Conservation (phyloP, 2,329 filamentous ascomycete genomes). For the Cryphonectria parasitica region DNA sequence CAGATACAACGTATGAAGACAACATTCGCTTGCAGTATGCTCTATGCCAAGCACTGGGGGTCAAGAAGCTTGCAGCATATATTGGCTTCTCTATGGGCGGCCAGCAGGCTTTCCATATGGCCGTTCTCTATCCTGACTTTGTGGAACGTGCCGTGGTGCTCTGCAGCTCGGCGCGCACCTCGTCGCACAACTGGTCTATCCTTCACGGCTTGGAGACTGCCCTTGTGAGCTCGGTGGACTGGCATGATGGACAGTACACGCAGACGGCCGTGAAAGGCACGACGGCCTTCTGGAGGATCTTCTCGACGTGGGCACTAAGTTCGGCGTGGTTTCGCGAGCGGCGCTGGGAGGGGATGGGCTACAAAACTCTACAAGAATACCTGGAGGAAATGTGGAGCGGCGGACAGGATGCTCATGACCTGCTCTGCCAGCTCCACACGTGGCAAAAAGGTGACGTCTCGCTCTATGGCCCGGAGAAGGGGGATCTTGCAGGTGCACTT, state of each 20-base stretch:
- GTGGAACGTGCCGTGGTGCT: constrained; percentile 51
- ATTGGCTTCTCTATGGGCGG: constrained; percentile 62
- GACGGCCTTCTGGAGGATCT: constrained; percentile 67
- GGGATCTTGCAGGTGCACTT: constrained; percentile 15
- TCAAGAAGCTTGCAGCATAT: constrained; percentile 50
- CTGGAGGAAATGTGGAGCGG: constrained; percentile 69
- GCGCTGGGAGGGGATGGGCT: constrained; percentile 67
- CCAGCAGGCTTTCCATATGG: constrained; percentile 56
- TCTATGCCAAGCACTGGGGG: constrained; percentile 46
- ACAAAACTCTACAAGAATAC: constrained; percentile 71
- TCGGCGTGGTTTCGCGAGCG: constrained; percentile 77
- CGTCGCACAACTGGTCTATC: constrained; percentile 57
- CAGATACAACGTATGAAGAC: constrained; percentile 51
- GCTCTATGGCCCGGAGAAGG: background rate
- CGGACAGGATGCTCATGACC: constrained; percentile 31
- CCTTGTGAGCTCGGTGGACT: constrained; percentile 47
- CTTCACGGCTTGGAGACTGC: constrained; percentile 57
- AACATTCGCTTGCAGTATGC: constrained; percentile 53
- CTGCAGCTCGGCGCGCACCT: constrained; percentile 54
- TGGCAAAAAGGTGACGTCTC: constrained; percentile 19
- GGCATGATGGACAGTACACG: constrained; percentile 40
- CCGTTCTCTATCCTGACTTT: constrained; percentile 51
- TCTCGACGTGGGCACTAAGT: constrained; percentile 81
- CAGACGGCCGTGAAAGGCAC: constrained; percentile 43
- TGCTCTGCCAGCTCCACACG: constrained; percentile 27